Percentiles rank a stretch among this genome's conserved stretches.
These are phyloP conservation scores for Hanseniaspora valbyensis DNA, from an alignment of 805 yeast species.

Conservation along the genomic window DNA sequence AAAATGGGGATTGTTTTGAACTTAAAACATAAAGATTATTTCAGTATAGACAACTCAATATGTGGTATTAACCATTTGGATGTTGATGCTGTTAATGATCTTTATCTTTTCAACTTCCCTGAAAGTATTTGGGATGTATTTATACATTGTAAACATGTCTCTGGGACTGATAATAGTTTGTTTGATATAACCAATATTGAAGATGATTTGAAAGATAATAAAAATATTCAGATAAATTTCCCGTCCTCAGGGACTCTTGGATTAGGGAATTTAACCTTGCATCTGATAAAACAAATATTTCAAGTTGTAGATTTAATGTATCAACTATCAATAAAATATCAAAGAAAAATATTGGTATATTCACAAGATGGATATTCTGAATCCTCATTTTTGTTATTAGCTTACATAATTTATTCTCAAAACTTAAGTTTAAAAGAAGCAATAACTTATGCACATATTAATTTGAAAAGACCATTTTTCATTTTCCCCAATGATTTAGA, in stretches of 20 bases:
- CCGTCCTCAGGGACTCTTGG: slow-evolving; percentile 82
- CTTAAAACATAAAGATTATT: slow-evolving; percentile 15
- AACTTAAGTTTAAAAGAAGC: slow-evolving; percentile 54
- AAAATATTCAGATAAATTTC: slow-evolving; percentile 38
- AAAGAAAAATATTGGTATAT: slow-evolving; percentile 45
- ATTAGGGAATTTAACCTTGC: slow-evolving; percentile 58
- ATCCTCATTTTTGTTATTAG: slow-evolving; percentile 61
- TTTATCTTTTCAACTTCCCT: slow-evolving; percentile 39
- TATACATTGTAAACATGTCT: slow-evolving; percentile 35
- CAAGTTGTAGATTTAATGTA: slow-evolving; percentile 50
- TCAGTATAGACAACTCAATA: slow-evolving; percentile 10
- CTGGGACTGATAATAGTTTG: slow-evolving; percentile 35
- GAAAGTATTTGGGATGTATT: slow-evolving; percentile 28
- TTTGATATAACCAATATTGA: slow-evolving; percentile 37
- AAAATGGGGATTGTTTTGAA: slow-evolving; percentile 18
- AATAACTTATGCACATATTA: slow-evolving; percentile 48
- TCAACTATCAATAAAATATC: slow-evolving; percentile 24
- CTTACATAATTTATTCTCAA: slow-evolving; percentile 61
- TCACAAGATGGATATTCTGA: slow-evolving; percentile 92
- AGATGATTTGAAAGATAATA: not conserved
- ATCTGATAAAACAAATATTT: slow-evolving; percentile 48
- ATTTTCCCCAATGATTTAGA: slow-evolving; percentile 66
- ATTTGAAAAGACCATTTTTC: slow-evolving; percentile 69
- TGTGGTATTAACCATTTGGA: slow-evolving; percentile 24
- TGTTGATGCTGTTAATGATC: slow-evolving; percentile 19